These are phyloP conservation scores for Debaryomyces prosopidis DNA, from an alignment of 805 yeast species.

Conservation along the genomic window DNA sequence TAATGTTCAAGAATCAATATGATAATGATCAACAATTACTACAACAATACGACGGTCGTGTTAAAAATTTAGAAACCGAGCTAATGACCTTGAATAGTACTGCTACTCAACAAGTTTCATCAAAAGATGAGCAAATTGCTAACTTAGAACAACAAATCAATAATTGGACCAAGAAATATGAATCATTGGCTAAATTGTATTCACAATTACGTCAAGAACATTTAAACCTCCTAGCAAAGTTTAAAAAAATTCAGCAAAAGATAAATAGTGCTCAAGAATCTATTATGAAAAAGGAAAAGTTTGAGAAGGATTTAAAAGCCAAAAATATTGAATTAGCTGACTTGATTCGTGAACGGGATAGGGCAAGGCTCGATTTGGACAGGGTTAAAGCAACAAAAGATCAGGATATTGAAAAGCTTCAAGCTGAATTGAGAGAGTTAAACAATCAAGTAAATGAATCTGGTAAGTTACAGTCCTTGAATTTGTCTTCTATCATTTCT, in stretches of 20 bases:
- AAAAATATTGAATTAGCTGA: constrained; percentile 88
- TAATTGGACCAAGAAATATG: constrained; percentile 85
- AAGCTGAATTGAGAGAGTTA: constrained; percentile 62
- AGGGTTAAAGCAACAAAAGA: constrained; percentile 63
- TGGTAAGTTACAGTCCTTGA: constrained; percentile 64
- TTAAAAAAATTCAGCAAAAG: constrained; percentile 80
- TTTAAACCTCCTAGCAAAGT: constrained; percentile 70
- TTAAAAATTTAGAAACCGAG: constrained; percentile 77
- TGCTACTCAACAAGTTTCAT: constrained; percentile 69
- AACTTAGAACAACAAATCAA: constrained; percentile 71
- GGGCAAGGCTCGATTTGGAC: constrained; percentile 82
- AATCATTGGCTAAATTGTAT: constrained; percentile 83
- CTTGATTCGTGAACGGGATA: constrained; percentile 83
- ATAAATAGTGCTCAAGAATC: constrained; percentile 91
- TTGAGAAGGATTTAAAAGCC: constrained; percentile 80
- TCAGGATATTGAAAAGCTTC: constrained; percentile 63
- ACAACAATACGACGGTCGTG: constrained; percentile 85
- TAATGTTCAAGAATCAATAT: constrained; percentile 74
- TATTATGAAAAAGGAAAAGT: constrained; percentile 74
- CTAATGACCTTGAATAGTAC: constrained; percentile 58
- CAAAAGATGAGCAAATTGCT: constrained; percentile 71
- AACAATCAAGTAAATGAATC: constrained; percentile 57
- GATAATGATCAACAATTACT: constrained; percentile 82
- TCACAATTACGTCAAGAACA: constrained; percentile 93
- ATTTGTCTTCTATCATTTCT: constrained; percentile 56